These are phyloP conservation scores for Zostera marina DNA, from an alignment of 116 monocot genomes.

Conservation along the genomic window DNA sequence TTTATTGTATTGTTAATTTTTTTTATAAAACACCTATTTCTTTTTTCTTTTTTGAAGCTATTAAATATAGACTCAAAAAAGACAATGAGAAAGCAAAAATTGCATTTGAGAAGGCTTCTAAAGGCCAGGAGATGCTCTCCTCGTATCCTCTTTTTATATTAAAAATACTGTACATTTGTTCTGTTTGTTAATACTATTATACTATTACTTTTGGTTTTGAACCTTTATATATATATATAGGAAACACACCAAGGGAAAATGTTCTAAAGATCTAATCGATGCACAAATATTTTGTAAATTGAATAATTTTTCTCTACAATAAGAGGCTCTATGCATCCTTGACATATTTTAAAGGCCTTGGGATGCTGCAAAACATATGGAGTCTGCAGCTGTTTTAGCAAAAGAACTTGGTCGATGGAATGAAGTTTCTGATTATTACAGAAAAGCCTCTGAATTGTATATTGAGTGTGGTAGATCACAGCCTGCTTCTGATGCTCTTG, in stretches of 20 bases:
- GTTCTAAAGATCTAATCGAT: no score
- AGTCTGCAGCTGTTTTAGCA: slow-evolving; percentile 84
- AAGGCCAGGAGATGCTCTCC: slow-evolving; percentile 94
- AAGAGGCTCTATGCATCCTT: slow-evolving; percentile 16
- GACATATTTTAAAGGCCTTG: slow-evolving; percentile 56
- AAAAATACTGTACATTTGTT: background rate
- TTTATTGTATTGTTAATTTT: background rate
- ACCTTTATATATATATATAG: no score
- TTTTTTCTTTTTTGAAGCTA: slow-evolving; percentile 55
- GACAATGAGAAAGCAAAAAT: slow-evolving; percentile 79
- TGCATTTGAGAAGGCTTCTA: slow-evolving; percentile 98
- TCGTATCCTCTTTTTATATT: slow-evolving; percentile 37
- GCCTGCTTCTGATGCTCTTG: slow-evolving; percentile 92
- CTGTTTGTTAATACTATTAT: background rate
- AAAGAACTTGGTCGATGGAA: slow-evolving; percentile 83
- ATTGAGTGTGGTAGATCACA: slow-evolving; percentile 90
- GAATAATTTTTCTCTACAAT: no score
- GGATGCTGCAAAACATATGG: slow-evolving; percentile 99
- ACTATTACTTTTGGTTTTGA: no score
- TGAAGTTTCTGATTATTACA: slow-evolving; percentile 76
- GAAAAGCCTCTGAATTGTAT: slow-evolving; percentile 84
- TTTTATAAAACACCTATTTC: slow-evolving; percentile 1
- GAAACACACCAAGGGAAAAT: no score
- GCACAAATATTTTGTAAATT: no score
- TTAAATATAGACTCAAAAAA: slow-evolving; percentile 51